Conservation (phyloP, 768 basidiomycete species). For the Pisolithus orientalis region DNA sequence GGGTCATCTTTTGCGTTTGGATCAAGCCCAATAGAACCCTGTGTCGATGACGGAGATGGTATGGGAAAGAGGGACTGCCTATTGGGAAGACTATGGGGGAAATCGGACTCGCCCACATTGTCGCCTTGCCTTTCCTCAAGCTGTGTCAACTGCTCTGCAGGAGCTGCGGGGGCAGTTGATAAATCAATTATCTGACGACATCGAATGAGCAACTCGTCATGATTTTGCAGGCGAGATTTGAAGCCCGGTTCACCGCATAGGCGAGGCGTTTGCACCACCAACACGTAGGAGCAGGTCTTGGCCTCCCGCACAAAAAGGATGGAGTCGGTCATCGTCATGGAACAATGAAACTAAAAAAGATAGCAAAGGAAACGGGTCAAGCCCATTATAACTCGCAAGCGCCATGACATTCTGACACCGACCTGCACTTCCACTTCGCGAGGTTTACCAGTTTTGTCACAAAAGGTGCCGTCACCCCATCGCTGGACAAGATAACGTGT, state of each 20-base stretch:
- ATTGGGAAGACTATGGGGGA: conserved; percentile 47
- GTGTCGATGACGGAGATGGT: conserved; percentile 22
- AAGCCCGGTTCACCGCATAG: conserved; percentile 93
- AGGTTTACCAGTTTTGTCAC: conserved; percentile 84
- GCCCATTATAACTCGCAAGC: not conserved
- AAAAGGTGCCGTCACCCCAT: conserved; percentile 86
- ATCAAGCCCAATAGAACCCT: conserved; percentile 13
- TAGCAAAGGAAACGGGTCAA: not conserved
- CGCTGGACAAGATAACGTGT: conserved; percentile 89
- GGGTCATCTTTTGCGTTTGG: conserved; percentile 12
- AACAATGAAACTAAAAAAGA: conserved; percentile 77
- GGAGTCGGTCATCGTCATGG: conserved; percentile 87
- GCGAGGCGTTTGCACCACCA: conserved; percentile 92
- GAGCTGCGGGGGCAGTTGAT: conserved; percentile 8
- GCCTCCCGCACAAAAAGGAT: conserved; percentile 91
- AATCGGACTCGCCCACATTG: conserved; percentile 44
- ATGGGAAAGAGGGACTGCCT: conserved; percentile 43
- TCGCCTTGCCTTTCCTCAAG: conserved; percentile 25
- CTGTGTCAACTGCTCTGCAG: conserved; percentile 23
- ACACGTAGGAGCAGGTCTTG: conserved; percentile 88
- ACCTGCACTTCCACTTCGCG: conserved; percentile 97
- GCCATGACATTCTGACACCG: conserved; percentile 15
- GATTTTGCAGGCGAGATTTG: conserved; percentile 61
- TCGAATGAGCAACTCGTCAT: conserved; percentile 63
- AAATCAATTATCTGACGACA: conserved; percentile 67